Evolutionary conservation across 2,329 filamentous ascomycete species (phyloP), one percentile per base, ranked within the genome.

Genomic region (Raffaelea ambrosiae): DNA sequence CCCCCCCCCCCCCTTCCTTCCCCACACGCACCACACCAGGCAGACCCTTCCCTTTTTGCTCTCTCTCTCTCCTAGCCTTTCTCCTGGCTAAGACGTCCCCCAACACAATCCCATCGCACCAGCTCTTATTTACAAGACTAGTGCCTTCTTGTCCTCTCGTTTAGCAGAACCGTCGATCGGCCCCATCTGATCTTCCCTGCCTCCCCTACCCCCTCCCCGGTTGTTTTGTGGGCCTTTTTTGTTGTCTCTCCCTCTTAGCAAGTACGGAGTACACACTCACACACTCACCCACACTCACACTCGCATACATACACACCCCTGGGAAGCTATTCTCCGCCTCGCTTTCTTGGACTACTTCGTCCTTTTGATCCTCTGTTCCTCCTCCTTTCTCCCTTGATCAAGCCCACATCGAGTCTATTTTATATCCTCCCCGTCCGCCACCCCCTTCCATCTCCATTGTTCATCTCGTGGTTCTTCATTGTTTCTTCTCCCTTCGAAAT

Each of bases 161-260:
- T n/a, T 20, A 22, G 23, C 20, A 19, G 20, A n/a, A 40, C 43
- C 21, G 48, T 47, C 49, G 49, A 51, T 51, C 49, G 19, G 36
- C 47, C 49, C 47, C 49, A 49, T 49, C 49, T 46, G 50, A 49
- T 49, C 47, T 45, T 23, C 44, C 35, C 33, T 22, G 22, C 47
- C 42, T n/a, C n/a, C n/a, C n/a, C n/a, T n/a, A n/a, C n/a, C n/a
- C 7, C 26, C 26, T 13, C 26, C 29, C 44, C 21, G 18, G 44
- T 43, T 22, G 47, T 36, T 41, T 46, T 43, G 47, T 48, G 49
- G 49, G 26, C 43, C 26, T 33, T 43, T n/a, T 18, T 48, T 36
- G 38, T 39, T 19, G 19, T 18, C 46, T 44, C 36, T 40, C 40
- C 22, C 36, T 41, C 33, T 33, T 39, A 14, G n/a, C n/a, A n/a